These are phyloP conservation scores for Mrakia gelida DNA, from an alignment of 768 basidiomycete species.

Conservation along the genomic window DNA sequence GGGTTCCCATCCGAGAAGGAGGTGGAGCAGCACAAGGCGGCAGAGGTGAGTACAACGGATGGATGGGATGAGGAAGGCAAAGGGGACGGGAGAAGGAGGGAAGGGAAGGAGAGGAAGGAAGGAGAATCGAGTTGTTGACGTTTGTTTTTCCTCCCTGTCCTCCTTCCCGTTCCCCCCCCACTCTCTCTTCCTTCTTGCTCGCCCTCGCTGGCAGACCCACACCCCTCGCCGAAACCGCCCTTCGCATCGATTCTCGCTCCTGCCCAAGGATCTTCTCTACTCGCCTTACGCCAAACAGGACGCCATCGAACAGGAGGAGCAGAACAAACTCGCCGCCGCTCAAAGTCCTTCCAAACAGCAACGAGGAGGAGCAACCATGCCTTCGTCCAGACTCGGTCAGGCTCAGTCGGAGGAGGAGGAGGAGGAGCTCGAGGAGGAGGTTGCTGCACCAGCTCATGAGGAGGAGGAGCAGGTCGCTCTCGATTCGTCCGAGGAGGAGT, in stretches of 20 bases:
- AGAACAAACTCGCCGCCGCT: neutral
- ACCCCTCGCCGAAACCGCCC: constrained; percentile 28
- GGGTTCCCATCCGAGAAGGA: neutral
- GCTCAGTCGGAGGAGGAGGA: neutral
- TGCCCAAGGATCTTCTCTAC: constrained; percentile 19
- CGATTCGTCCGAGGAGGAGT: constrained; percentile 9
- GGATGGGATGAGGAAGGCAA: neutral
- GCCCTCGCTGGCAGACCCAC: neutral
- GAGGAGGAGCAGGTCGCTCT: neutral
- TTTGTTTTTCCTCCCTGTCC: neutral
- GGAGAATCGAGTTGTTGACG: neutral
- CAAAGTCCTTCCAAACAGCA: neutral
- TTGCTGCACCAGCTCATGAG: neutral
- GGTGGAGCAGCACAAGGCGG: neutral
- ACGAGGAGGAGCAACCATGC: neutral
- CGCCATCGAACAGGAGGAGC: neutral
- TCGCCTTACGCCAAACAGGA: constrained; percentile 25
- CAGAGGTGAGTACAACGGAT: neutral
- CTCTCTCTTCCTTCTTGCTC: neutral
- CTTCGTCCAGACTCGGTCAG: neutral
- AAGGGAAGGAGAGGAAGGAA: no score
- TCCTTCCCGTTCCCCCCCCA: no score
- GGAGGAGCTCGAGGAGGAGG: constrained; percentile 1
- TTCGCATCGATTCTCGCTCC: constrained; percentile 28
- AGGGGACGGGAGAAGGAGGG: neutral